Evolutionary conservation across 495 filamentous ascomycete species (phyloP), one percentile per base, ranked within the genome.

Genomic region (Xylaria castorea): DNA sequence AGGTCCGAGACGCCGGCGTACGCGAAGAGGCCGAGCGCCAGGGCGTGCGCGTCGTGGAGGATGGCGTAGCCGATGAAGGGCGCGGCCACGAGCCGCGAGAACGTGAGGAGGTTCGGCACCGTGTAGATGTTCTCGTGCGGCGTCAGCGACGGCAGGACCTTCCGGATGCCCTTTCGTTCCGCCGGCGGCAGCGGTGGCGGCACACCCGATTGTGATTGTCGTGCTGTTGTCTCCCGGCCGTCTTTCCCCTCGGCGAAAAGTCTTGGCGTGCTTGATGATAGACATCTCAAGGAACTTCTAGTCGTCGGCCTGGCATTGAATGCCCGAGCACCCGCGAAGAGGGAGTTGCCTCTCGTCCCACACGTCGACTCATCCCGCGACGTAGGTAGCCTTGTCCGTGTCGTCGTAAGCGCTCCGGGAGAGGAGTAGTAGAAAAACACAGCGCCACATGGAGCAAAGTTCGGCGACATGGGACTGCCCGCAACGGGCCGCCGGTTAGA

Each of bases 41-140:
- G 88, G 53, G 86, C 83, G 80, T 96, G 91, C 51, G 95, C 87
- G 79, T 96, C 90, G 72, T 96, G 87, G 7, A 99, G 85, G 69
- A 99, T 89, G 14, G 97, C 89, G 81, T 97, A 98, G 60, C 96
- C 95, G 63, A 98, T 91, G 60, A 92, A 84, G 0, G 96, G 96
- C 0, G 95, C 92, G 3, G 93, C 91, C 60, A 97, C 72, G 46
- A 99, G 87, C 16, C 96, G 92, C 7, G 93, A 91, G 78, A 96
- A 91, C 38, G 96, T 99, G 71, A 99, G 89, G 72, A 94, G 83
- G 81, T 99, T 99, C 36, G 96, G 96, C 60, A 99, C 75, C 55
- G 92, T 99, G 85, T 97, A 97, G 79, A 99, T 97, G 76, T 99
- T 96, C 81, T 99, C 96, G 76, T 91, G 94, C 5, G 79, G 78